Conservation (phyloP, 495 filamentous ascomycete genomes). For the Talaromyces stipitatus region DNA sequence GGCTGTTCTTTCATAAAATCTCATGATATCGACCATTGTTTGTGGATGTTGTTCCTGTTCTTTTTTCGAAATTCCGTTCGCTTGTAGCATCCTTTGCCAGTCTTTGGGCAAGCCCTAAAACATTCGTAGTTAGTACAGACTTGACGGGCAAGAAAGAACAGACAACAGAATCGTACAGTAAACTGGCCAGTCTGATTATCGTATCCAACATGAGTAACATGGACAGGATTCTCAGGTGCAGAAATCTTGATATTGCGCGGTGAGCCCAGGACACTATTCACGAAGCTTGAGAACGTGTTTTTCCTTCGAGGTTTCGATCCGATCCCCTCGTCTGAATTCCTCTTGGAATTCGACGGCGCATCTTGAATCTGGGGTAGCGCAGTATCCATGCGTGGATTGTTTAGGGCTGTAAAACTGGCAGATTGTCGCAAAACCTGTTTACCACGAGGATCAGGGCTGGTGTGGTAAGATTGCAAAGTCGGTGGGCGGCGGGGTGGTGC, state of each 20-base stretch:
- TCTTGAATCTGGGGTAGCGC: conserved; percentile 39
- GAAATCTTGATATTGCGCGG: conserved; percentile 90
- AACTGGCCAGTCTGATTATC: conserved; percentile 96
- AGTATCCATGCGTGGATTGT: conserved; percentile 53
- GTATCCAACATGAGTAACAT: conserved; percentile 96
- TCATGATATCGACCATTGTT: conserved; percentile 88
- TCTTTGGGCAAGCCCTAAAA: conserved; percentile 85
- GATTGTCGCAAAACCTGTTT: conserved; percentile 63
- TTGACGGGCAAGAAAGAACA: neutral
- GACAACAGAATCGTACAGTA: conserved; percentile 63
- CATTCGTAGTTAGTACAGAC: neutral
- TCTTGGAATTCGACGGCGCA: conserved; percentile 51
- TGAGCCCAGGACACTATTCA: conserved; percentile 86
- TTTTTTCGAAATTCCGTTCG: conserved; percentile 92
- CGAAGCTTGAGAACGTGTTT: conserved; percentile 87
- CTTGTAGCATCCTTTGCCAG: conserved; percentile 92
- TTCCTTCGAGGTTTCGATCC: conserved; percentile 69
- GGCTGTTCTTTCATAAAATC: conserved; percentile 90
- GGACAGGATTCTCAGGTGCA: conserved; percentile 91
- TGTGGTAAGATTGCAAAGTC: conserved; percentile 46
- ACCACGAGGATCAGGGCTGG: conserved; percentile 50
- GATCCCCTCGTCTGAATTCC: conserved; percentile 79
- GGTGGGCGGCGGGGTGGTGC: conserved; percentile 36
- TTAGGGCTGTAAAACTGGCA: conserved; percentile 62
- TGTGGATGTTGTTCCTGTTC: conserved; percentile 94